Percentiles rank a stretch among this genome's conserved stretches.
phyloP scores from a whole-genome alignment of 2,329 filamentous ascomycete genomes.

The Aspergillus latus region DNA sequence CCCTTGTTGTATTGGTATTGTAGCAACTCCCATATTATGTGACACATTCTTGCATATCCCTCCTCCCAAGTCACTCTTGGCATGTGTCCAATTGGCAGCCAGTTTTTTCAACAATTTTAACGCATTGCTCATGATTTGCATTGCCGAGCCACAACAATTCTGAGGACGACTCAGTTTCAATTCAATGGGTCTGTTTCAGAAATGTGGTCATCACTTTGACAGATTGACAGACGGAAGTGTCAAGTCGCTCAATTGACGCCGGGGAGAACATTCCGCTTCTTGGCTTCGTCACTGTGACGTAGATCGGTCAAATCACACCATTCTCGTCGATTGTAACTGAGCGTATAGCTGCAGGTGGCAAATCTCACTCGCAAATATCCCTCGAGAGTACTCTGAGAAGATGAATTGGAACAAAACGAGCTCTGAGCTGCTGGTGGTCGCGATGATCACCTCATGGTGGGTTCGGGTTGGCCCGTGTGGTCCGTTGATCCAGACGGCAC shows the following conservation, averaged over 20 bases:
- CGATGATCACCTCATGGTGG: not conserved
- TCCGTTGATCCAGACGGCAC: not conserved
- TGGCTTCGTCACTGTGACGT: not conserved
- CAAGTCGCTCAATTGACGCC: not conserved
- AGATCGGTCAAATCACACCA: not conserved
- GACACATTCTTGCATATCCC: too few species aligned
- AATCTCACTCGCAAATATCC: not conserved
- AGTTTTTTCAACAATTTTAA: not conserved
- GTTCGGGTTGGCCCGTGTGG: not conserved
- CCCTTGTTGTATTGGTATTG: too few species aligned
- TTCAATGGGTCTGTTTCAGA: not conserved
- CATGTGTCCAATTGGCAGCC: not conserved
- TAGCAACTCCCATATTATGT: too few species aligned
- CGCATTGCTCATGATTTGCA: not conserved
- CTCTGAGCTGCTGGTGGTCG: not conserved
- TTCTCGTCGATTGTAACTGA: not conserved
- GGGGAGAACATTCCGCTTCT: not conserved
- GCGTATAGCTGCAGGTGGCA: not conserved
- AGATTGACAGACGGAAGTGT: not conserved
- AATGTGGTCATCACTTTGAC: not conserved
- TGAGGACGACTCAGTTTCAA: not conserved
- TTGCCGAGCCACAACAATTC: not conserved
- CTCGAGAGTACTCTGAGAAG: not conserved
- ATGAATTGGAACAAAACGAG: not conserved
- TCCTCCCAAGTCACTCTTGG: not conserved